A percentile compares a stretch with the other conserved stretches of the same genome.
Evolutionary conservation across 768 basidiomycete genomes (phyloP).

Genomic region (Mycena chlorophos): DNA sequence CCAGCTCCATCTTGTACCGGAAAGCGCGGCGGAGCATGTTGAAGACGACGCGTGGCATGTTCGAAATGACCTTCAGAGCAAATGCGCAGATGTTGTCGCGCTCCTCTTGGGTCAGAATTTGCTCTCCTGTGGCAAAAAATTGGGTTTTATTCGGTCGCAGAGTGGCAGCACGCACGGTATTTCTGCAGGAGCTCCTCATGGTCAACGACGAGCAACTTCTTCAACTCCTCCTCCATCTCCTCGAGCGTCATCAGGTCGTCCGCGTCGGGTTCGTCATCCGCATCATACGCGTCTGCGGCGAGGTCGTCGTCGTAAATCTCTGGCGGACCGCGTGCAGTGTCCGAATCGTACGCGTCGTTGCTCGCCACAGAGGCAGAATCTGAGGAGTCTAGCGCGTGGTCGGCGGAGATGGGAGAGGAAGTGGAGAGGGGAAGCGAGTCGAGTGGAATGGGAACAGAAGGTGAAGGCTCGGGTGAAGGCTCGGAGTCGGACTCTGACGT

Average conservation of each 20-base stretch:
- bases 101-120: slow-evolving; percentile 25
- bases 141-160: no score
- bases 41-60: slow-evolving; percentile 28
- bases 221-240: neutral
- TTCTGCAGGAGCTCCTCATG: neutral
- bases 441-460: no score
- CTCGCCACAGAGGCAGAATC: no score
- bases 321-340: no score
- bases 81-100: slow-evolving; percentile 31
- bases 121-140: slow-evolving; percentile 16
- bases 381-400: no score
- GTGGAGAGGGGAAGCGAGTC: no score
- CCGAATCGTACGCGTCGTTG: no score
- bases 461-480: no score
- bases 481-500: no score
- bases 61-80: slow-evolving; percentile 24
- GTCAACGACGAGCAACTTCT: neutral
- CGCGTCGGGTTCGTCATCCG: neutral
- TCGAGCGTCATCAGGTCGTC: neutral
- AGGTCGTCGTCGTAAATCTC: no score
- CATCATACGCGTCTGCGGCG: no score
- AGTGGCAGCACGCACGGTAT: neutral
- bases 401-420: no score
- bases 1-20: slow-evolving; percentile 24
- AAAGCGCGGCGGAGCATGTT: slow-evolving; percentile 31